Evolutionary conservation across 768 basidiomycete genomes (phyloP).

Genomic region (Panellus pusillus): DNA sequence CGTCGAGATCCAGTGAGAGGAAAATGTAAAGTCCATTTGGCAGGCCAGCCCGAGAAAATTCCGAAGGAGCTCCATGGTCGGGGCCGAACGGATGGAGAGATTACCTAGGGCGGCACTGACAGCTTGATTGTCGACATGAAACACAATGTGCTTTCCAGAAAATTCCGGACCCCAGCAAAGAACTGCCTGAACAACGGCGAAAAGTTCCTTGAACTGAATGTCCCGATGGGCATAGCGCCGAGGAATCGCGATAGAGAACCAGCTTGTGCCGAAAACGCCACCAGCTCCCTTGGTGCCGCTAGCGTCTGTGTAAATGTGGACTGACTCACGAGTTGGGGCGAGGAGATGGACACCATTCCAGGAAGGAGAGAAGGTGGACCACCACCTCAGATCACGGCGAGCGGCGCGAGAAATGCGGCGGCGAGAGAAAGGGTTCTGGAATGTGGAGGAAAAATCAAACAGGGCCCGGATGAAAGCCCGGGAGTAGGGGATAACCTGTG

Average conservation of each 20-base stretch:
- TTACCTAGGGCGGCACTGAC: too few relatives aligned
- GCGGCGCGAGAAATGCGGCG: slow-evolving; percentile 20
- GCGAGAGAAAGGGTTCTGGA: slow-evolving; percentile 11
- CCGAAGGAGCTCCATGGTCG: too few relatives aligned
- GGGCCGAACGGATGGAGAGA: too few relatives aligned
- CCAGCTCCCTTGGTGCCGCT: slow-evolving; percentile 23
- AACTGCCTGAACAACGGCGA: too few relatives aligned
- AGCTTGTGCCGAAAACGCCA: slow-evolving; percentile 18
- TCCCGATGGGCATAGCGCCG: slow-evolving; percentile 18
- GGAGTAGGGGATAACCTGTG: slow-evolving; percentile 14
- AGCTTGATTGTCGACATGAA: too few relatives aligned
- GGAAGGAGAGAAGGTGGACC: neutral
- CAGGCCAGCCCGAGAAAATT: too few relatives aligned
- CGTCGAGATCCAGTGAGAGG: too few relatives aligned
- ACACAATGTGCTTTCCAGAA: too few relatives aligned
- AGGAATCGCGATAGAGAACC: slow-evolving; percentile 25
- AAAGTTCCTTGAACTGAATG: too few relatives aligned
- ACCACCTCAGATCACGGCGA: slow-evolving; percentile 25
- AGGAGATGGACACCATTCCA: slow-evolving; percentile 17
- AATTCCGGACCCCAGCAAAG: too few relatives aligned
- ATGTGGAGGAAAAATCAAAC: slow-evolving; percentile 4
- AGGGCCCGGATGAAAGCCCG: slow-evolving; percentile 1
- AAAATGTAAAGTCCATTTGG: too few relatives aligned
- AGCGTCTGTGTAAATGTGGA: slow-evolving; percentile 27
- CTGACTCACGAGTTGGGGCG: neutral